Conservation (phyloP, 352 stramenopile species). For the Pythium volutum region DNA sequence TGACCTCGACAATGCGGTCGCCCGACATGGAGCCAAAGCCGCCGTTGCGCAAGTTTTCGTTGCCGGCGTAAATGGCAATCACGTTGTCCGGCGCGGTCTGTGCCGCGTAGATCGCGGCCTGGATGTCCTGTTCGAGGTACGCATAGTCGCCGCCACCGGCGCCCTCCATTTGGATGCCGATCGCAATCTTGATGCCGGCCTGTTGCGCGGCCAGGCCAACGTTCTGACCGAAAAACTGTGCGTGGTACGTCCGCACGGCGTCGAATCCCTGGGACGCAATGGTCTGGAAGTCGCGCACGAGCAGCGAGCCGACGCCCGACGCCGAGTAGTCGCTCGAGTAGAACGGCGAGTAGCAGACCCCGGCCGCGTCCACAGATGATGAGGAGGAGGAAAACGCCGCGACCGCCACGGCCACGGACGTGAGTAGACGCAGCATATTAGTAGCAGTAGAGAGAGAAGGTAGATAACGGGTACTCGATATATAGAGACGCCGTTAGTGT, state of each 20-base stretch:
- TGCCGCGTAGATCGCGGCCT: constrained; percentile 54
- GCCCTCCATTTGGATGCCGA: constrained; percentile 49
- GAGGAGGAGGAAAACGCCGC: background rate
- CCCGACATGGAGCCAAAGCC: constrained; percentile 39
- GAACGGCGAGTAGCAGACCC: constrained; percentile 66
- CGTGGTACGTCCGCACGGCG: constrained; percentile 69
- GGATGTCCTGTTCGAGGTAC: constrained; percentile 51
- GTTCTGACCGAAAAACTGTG: constrained; percentile 49
- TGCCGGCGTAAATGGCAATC: constrained; percentile 67
- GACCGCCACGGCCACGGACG: background rate
- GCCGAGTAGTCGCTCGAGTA: constrained; percentile 28
- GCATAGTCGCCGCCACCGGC: constrained; percentile 14
- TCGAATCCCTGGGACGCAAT: constrained; percentile 43
- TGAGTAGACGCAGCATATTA: constrained; percentile 9
- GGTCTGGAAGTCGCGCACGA: constrained; percentile 18
- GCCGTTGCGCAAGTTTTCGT: constrained; percentile 65
- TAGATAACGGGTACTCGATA: background rate
- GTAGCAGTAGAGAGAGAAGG: background rate
- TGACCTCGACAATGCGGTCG: constrained; percentile 43
- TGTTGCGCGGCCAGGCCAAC: constrained; percentile 38
- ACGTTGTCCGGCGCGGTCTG: constrained; percentile 32
- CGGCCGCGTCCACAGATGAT: constrained; percentile 19
- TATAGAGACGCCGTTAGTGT: constrained; percentile 7
- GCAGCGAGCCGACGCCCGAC: constrained; percentile 5
- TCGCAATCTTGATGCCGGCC: constrained; percentile 48